These are phyloP conservation scores for Verticillium zaregamsianum DNA, from an alignment of 2,329 filamentous ascomycete species.

Conservation along the genomic window DNA sequence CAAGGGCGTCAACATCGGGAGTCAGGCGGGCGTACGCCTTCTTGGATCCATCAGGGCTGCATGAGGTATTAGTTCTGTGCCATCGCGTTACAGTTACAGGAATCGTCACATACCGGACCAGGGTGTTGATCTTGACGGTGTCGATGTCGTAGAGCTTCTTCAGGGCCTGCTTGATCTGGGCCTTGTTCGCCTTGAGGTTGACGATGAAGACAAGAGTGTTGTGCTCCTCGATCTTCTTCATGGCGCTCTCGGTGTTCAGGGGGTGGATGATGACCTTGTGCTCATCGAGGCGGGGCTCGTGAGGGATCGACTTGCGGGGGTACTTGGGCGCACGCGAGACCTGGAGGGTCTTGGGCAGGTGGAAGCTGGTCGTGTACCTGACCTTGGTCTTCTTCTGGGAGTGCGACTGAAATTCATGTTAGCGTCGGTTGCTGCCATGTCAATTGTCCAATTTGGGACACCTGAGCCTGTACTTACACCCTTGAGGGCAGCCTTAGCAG, in stretches of 20 bases:
- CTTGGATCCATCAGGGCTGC: slow-evolving; percentile 91
- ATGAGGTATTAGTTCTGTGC: slow-evolving; percentile 10
- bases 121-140: slow-evolving; percentile 97
- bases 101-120: slow-evolving; percentile 75
- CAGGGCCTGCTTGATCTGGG: slow-evolving; percentile 95
- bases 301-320: slow-evolving; percentile 90
- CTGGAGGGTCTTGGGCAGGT: slow-evolving; percentile 93
- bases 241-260: slow-evolving; percentile 98
- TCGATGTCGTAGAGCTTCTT: slow-evolving; percentile 99
- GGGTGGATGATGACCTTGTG: slow-evolving; percentile 98
- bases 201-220: slow-evolving; percentile 99
- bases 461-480: slow-evolving; percentile 64
- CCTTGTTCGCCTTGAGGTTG: slow-evolving; percentile 98
- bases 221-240: slow-evolving; percentile 99
- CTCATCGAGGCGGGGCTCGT: slow-evolving; percentile 88
- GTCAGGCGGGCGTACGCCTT: slow-evolving; percentile 98
- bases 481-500: slow-evolving; percentile 93
- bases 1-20: slow-evolving; percentile 93
- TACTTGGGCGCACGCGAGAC: slow-evolving; percentile 91
- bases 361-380: slow-evolving; percentile 90
- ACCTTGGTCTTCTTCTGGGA: slow-evolving; percentile 88
- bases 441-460: neutral
- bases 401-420: slow-evolving; percentile 35
- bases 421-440: neutral
- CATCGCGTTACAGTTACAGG: neutral